A percentile compares a stretch with the other conserved stretches of the same genome.
phyloP scores from a whole-genome alignment of 2,329 filamentous ascomycete species.

The Trichoderma endophyticum region DNA sequence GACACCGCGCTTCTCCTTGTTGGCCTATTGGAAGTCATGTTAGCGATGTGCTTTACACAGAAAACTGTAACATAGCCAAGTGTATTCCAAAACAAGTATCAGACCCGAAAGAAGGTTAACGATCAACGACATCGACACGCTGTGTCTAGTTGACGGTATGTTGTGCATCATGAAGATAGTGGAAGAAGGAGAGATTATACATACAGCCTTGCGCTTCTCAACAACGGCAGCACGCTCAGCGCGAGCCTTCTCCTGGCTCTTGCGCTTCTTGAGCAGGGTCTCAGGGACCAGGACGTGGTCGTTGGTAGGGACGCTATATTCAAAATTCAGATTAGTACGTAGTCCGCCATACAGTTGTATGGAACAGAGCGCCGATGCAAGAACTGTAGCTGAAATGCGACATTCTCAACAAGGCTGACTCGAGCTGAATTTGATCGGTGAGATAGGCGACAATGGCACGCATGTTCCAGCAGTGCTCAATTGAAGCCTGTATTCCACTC shows the following conservation, averaged over 20 bases:
- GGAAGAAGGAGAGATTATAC: conserved; percentile 44
- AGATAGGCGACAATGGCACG: conserved; percentile 38
- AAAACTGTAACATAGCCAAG: conserved; percentile 21
- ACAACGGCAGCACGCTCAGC: conserved; percentile 77
- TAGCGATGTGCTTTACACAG: conserved; percentile 35
- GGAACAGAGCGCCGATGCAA: conserved; percentile 74
- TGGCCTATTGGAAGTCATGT: conserved; percentile 59
- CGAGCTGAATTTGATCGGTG: conserved; percentile 81
- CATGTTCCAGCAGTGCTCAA: conserved; percentile 15
- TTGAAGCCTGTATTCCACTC: conserved; percentile 43
- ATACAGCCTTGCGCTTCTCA: conserved; percentile 87
- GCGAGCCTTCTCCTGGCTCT: conserved; percentile 98
- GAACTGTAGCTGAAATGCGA: conserved; percentile 89
- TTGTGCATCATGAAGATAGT: conserved; percentile 76
- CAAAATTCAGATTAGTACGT: conserved; percentile 71
- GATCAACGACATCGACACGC: conserved; percentile 92
- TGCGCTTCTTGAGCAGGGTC: conserved; percentile 99
- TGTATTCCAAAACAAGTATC: conserved; percentile 49
- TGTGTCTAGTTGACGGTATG: conserved; percentile 87
- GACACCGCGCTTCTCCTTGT: conserved; percentile 96
- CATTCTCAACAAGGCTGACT: conserved; percentile 90
- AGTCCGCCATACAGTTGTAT: conserved; percentile 63
- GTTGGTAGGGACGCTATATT: conserved; percentile 79
- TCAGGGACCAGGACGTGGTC: conserved; percentile 97
- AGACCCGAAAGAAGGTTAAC: conserved; percentile 99